Conservation (phyloP, 2,329 filamentous ascomycete genomes). For the Exophiala viscosa region DNA sequence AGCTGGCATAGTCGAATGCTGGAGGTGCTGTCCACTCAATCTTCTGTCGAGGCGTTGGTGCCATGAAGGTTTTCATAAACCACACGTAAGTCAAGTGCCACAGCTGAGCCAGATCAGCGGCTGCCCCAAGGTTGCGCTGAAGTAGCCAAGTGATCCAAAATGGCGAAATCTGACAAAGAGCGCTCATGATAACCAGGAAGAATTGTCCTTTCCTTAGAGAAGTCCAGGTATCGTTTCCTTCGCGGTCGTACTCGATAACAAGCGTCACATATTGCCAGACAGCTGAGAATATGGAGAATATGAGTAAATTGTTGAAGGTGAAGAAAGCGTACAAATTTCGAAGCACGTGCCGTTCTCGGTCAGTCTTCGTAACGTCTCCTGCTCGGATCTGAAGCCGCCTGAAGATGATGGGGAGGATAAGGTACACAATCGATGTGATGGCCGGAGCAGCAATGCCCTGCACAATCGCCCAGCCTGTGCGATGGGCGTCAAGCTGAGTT, state of each 20-base stretch:
- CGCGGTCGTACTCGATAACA: conserved; percentile 58
- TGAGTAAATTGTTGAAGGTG: conserved; percentile 91
- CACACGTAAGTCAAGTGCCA: conserved; percentile 81
- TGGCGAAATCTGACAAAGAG: conserved; percentile 75
- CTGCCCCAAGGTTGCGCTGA: conserved; percentile 86
- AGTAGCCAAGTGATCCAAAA: conserved; percentile 95
- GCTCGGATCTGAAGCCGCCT: conserved; percentile 76
- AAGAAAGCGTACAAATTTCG: conserved; percentile 93
- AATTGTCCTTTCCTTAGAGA: conserved; percentile 64
- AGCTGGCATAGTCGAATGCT: conserved; percentile 88
- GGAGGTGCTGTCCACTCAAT: conserved; percentile 92
- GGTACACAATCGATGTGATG: conserved; percentile 80
- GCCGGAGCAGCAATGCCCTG: conserved; percentile 90
- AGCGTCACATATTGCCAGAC: conserved; percentile 69
- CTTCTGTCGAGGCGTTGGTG: conserved; percentile 81
- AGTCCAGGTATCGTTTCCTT: conserved; percentile 62
- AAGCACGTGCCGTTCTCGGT: conserved; percentile 84
- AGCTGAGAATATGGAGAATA: conserved; percentile 88
- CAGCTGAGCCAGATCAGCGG: conserved; percentile 88
- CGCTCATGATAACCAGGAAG: conserved; percentile 62
- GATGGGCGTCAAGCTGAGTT: conserved; percentile 58
- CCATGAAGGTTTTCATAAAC: conserved; percentile 76
- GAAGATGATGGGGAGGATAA: conserved; percentile 86
- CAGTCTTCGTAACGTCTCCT: conserved; percentile 88
- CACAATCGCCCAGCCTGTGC: conserved; percentile 73